Conservation (phyloP, 2,329 filamentous ascomycete species). For the Xylaria sp. region DNA sequence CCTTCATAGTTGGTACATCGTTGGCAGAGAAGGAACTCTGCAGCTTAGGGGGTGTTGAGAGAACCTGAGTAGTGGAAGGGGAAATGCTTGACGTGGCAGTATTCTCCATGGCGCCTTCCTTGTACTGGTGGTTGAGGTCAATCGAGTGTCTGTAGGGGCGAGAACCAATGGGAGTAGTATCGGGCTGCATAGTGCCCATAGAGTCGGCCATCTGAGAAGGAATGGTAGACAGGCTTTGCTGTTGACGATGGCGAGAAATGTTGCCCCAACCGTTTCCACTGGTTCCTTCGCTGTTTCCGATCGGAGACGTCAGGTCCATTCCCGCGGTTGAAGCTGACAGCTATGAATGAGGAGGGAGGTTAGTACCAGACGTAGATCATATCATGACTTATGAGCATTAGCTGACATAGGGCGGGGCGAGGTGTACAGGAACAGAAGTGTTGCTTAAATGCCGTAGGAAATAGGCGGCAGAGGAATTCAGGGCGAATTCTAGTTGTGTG, state of each 20-base stretch:
- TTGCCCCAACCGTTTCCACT: constrained; percentile 67
- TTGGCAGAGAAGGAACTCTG: constrained; percentile 91
- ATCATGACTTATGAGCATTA: constrained; percentile 4
- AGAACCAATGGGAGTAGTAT: constrained; percentile 59
- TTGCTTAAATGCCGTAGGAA: neutral
- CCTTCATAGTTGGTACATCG: constrained; percentile 88
- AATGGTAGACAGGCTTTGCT: constrained; percentile 67
- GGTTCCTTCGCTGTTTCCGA: constrained; percentile 65
- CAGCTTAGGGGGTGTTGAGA: constrained; percentile 76
- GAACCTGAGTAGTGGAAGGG: constrained; percentile 61
- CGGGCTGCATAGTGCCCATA: constrained; percentile 54
- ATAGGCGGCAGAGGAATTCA: neutral
- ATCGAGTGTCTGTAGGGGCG: constrained; percentile 69
- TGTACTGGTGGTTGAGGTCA: constrained; percentile 58
- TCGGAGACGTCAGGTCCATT: constrained; percentile 80
- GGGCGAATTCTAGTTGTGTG: constrained; percentile 1
- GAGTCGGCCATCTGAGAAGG: constrained; percentile 53
- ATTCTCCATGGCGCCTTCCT: constrained; percentile 56
- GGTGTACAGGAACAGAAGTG: constrained; percentile 1
- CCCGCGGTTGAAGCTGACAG: constrained; percentile 84
- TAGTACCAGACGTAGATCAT: constrained; percentile 48
- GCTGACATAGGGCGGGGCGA: constrained; percentile 28
- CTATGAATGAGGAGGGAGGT: constrained; percentile 59
- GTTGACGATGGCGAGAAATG: constrained; percentile 75
- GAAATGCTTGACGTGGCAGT: constrained; percentile 55